Percentiles rank a stretch among this genome's conserved stretches.
Conservation (phyloP, 208 protist species). For the Sergeia podlipaevii region DNA sequence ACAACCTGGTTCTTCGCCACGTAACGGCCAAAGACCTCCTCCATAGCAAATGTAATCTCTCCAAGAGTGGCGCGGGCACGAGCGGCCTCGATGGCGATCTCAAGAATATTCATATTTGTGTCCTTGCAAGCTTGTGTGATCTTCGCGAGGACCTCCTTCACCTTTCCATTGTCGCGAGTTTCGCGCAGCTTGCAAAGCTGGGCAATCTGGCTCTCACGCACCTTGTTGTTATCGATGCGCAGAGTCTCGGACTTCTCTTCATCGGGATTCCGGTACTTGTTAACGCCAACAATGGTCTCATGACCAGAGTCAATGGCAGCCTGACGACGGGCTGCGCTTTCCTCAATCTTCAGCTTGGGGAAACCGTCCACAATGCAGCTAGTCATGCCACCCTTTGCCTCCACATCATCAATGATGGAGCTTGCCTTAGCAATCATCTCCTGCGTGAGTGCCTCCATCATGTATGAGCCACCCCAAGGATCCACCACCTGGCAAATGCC, state of each 20-base stretch:
- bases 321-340: constrained; percentile 90
- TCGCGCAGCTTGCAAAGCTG: constrained; percentile 51
- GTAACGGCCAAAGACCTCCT: constrained; percentile 78
- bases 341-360: constrained; percentile 96
- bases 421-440: constrained; percentile 74
- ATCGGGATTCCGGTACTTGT: constrained; percentile 85
- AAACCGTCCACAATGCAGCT: constrained; percentile 87
- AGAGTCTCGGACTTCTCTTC: constrained; percentile 74
- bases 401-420: constrained; percentile 91
- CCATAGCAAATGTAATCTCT: constrained; percentile 93
- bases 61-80: constrained; percentile 89
- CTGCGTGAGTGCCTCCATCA: constrained; percentile 95
- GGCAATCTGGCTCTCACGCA: constrained; percentile 73
- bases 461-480: constrained; percentile 91
- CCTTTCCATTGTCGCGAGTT: constrained; percentile 46
- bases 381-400: constrained; percentile 81
- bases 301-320: constrained; percentile 84
- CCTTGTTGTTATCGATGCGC: constrained; percentile 91
- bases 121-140: constrained; percentile 74
- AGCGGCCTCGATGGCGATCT: constrained; percentile 82
- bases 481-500: constrained; percentile 84
- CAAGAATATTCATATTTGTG: constrained; percentile 84
- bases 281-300: constrained; percentile 96
- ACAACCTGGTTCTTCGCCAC: constrained; percentile 58
- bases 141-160: constrained; percentile 41